These are phyloP conservation scores for Hypoxylon sp. DNA, from an alignment of 2,329 filamentous ascomycete genomes.

Conservation along the genomic window DNA sequence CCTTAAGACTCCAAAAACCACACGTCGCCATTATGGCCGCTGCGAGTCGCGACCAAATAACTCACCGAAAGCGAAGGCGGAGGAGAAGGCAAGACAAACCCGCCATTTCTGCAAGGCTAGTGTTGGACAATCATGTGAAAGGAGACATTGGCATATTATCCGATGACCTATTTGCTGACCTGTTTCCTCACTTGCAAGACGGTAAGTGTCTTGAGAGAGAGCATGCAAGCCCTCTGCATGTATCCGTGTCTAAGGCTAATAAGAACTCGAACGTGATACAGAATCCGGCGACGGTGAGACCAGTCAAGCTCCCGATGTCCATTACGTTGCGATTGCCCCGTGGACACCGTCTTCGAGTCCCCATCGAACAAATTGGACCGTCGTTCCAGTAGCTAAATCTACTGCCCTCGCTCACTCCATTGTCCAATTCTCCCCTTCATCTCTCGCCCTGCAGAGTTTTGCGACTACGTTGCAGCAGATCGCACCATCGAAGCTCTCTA, in stretches of 20 bases:
- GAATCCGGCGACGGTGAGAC: slow-evolving; percentile 52
- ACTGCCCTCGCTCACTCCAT: slow-evolving; percentile 80
- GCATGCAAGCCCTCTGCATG: slow-evolving; percentile 17
- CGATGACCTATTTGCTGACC: slow-evolving; percentile 84
- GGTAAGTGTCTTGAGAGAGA: slow-evolving; percentile 60
- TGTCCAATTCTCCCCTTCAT: slow-evolving; percentile 82
- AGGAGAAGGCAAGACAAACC: slow-evolving; percentile 77
- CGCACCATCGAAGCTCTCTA: slow-evolving; percentile 80
- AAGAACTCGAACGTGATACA: slow-evolving; percentile 37
- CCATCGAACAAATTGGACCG: slow-evolving; percentile 82
- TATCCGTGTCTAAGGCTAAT: slow-evolving; percentile 34
- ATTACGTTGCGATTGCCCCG: slow-evolving; percentile 80
- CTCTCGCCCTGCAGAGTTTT: slow-evolving; percentile 82
- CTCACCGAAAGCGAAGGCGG: slow-evolving; percentile 60
- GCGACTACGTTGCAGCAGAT: slow-evolving; percentile 79
- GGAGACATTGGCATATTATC: slow-evolving; percentile 90
- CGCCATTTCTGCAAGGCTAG: slow-evolving; percentile 82
- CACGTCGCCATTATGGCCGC: slow-evolving; percentile 44
- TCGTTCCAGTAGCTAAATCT: slow-evolving; percentile 80
- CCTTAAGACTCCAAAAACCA: slow-evolving; percentile 17
- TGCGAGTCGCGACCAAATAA: slow-evolving; percentile 29
- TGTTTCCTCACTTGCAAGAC: slow-evolving; percentile 76
- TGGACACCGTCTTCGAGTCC: slow-evolving; percentile 74
- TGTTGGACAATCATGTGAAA: slow-evolving; percentile 87
- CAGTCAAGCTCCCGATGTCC: slow-evolving; percentile 58